These are phyloP conservation scores for Phaeomoniella chlamydospora DNA, from an alignment of 2,329 filamentous ascomycete genomes.

Conservation along the genomic window DNA sequence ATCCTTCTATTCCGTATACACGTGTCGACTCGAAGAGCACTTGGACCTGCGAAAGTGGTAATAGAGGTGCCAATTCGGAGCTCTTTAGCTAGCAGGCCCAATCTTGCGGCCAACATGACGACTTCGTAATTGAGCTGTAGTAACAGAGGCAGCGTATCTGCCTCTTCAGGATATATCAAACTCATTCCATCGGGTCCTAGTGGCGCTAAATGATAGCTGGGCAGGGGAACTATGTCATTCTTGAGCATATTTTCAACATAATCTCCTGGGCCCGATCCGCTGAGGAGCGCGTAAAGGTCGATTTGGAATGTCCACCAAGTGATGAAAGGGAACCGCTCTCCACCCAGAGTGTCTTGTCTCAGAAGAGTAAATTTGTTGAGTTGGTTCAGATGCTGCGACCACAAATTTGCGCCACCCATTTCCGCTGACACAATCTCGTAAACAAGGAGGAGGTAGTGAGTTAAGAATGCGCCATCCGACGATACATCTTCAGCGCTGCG, in stretches of 20 bases:
- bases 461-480: constrained; percentile 40
- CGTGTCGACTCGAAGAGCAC: constrained; percentile 9
- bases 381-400: constrained; percentile 39
- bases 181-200: constrained; percentile 18
- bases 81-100: constrained; percentile 27
- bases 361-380: constrained; percentile 34
- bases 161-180: constrained; percentile 21
- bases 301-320: constrained; percentile 40
- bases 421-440: constrained; percentile 38
- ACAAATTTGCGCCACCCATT: constrained; percentile 32
- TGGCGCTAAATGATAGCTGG: constrained; percentile 21
- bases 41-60: constrained; percentile 4
- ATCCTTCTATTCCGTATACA: constrained; percentile 17
- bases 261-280: constrained; percentile 34
- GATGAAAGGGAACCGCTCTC: constrained; percentile 34
- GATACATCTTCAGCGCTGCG: constrained; percentile 34
- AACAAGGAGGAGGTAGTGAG: constrained; percentile 41
- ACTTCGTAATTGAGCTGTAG: constrained; percentile 31
- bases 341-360: constrained; percentile 27
- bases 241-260: constrained; percentile 33
- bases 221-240: constrained; percentile 31
- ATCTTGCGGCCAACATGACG: constrained; percentile 26
- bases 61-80: constrained; percentile 21
- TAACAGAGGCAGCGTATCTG: constrained; percentile 22
- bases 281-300: constrained; percentile 40